Evolutionary conservation across 163 green algal genomes (phyloP).

Genomic region (Scenedesmus sp.): DNA sequence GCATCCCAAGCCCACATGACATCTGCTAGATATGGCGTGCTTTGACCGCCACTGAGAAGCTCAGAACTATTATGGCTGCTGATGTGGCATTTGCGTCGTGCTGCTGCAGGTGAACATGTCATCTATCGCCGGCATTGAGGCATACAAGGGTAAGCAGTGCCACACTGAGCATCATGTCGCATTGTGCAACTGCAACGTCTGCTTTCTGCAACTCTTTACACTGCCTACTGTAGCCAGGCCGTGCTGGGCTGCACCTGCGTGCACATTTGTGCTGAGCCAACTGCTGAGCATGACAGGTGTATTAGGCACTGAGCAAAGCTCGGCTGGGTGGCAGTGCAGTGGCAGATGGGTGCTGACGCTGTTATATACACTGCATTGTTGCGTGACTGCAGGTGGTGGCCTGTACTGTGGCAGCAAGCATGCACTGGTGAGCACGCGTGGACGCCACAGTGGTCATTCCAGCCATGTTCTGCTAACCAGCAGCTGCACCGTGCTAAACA

Average conservation of each 20-base stretch:
- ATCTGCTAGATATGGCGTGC: neutral
- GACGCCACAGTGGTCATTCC: neutral
- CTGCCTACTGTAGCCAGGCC: neutral
- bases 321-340: neutral
- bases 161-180: no score
- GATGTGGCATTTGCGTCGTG: neutral
- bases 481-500: neutral
- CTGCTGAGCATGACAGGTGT: neutral
- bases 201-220: no score
- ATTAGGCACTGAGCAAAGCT: neutral
- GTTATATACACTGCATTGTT: neutral
- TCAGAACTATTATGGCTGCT: neutral
- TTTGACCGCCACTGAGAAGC: neutral
- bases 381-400: conserved; percentile 66
- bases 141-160: conserved; percentile 68
- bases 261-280: neutral
- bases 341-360: neutral
- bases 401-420: conserved; percentile 90
- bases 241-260: neutral
- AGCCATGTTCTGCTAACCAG: no score
- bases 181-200: no score
- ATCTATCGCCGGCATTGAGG: conserved; percentile 80
- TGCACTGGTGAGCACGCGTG: conserved; percentile 56
- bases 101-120: conserved; percentile 81
- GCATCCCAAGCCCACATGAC: no score